Evolutionary conservation across 148 eudicot genomes (phyloP).

Genomic region (Rhododendron ferrugineum): DNA sequence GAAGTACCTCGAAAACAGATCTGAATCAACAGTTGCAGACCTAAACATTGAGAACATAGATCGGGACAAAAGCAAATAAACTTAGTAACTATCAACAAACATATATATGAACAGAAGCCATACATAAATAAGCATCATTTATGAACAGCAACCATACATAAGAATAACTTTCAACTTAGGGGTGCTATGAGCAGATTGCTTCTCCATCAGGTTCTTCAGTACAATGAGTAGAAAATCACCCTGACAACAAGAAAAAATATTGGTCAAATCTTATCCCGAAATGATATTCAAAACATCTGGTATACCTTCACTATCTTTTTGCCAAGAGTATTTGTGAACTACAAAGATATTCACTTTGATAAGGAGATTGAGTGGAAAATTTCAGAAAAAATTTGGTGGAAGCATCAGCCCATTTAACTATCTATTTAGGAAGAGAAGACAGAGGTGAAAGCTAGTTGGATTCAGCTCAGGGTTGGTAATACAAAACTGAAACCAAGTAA

Average conservation of each 20-base stretch:
- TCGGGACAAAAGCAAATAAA: background rate
- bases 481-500: background rate
- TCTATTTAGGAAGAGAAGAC: background rate
- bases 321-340: background rate
- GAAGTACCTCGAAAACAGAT: conserved; percentile 81
- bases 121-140: conserved; percentile 35
- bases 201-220: conserved; percentile 76
- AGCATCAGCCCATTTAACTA: background rate
- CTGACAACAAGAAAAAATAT: conserved; percentile 31
- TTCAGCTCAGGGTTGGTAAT: background rate
- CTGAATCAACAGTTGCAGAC: conserved; percentile 98
- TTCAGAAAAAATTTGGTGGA: background rate
- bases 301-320: background rate
- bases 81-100: conserved; percentile 7
- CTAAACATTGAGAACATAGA: conserved; percentile 26
- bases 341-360: background rate
- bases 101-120: conserved; percentile 20
- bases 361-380: background rate
- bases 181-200: conserved; percentile 52
- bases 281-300: background rate
- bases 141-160: conserved; percentile 50
- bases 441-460: background rate
- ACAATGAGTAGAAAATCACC: conserved; percentile 91
- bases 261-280: background rate
- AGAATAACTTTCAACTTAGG: conserved; percentile 77